Base-by-base conservation (phyloP, 1,284 basidiomycete genomes). In the Fomitopsis palustris region DNA sequence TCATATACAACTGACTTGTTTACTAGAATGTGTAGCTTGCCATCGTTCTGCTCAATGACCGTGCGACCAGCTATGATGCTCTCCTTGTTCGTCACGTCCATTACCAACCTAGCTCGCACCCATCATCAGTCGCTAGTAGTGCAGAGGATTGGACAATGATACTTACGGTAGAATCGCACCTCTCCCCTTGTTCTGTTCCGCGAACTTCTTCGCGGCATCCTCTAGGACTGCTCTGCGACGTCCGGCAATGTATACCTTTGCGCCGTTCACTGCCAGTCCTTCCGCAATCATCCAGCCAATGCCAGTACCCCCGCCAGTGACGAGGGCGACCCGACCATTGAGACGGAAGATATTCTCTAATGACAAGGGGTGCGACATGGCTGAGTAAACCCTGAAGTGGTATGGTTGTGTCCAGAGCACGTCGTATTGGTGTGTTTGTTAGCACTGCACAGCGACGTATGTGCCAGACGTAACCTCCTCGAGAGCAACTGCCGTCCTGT, bases 251-350 rank as follows among this genome's bases (percentile, higher is more conserved):
- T 94, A 95, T 16, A 94, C 92, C 62, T 85, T 89, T 14, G 92
- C 90, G 2, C 91, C 90, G 65, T 87, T 89, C 23, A 83, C 82
- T 9, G 90, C 89, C 16, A 95, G 78, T 4, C 88, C 90, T 57
- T 82, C 79, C 6, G 91, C 79, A 57, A 92, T 91, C 84, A 88
- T 88, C 61, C 87, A 72, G 4, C 88, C 86, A 61, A 93, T 93
- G 2, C 92, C 92, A 0, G 88, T 90, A 19, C 88, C 91, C 3
- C 91, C 92, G 43, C 92, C 91, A 0, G 90, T 90, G 27, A 93
- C 87, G 37, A 93, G 72, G 8, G 90, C 88, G 17, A 92, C 75
- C 31, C 83, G 80, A 6, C 83, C 85, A 14, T 77, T 72, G 56
- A 91, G 78, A 64, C 84, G 78, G 65, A 81, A 86, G n/a, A 88